Percentiles rank a stretch among this genome's conserved stretches.
Conservation (phyloP, 345 rosid genomes). For the Dipteronia dyeriana region DNA sequence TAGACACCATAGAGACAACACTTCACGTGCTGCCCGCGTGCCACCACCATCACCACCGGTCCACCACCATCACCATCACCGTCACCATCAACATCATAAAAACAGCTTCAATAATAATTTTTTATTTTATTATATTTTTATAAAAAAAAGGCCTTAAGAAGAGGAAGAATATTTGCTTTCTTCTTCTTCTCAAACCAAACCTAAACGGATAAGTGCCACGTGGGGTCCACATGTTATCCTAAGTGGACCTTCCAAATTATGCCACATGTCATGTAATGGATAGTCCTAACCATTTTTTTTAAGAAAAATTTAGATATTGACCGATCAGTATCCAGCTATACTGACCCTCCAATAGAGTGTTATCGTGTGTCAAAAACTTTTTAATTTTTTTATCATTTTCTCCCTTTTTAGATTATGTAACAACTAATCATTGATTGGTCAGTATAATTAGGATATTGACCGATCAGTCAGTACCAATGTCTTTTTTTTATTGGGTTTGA, state of each 20-base stretch:
- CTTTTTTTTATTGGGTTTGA: too few relatives aligned
- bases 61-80: neutral
- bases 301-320: too few relatives aligned
- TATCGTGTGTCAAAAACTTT: too few relatives aligned
- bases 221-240: conserved; percentile 47
- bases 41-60: conserved; percentile 7
- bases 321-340: too few relatives aligned
- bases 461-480: too few relatives aligned
- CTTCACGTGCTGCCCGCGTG: conserved; percentile 43
- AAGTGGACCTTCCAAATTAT: conserved; percentile 23
- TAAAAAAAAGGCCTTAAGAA: neutral
- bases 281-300: conserved; percentile 4
- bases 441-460: too few relatives aligned
- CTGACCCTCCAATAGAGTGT: too few relatives aligned
- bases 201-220: conserved; percentile 48
- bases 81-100: neutral
- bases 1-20: conserved; percentile 17
- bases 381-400: too few relatives aligned
- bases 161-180: neutral
- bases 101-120: neutral
- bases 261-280: conserved; percentile 24
- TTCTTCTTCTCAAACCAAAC: conserved; percentile 19
- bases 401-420: too few relatives aligned
- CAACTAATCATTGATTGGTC: too few relatives aligned
- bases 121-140: too few relatives aligned